A percentile compares a stretch with the other conserved stretches of the same genome.
phyloP scores from a whole-genome alignment of 371 early-diverging fungal species.

The Phascolomyces articulosus region DNA sequence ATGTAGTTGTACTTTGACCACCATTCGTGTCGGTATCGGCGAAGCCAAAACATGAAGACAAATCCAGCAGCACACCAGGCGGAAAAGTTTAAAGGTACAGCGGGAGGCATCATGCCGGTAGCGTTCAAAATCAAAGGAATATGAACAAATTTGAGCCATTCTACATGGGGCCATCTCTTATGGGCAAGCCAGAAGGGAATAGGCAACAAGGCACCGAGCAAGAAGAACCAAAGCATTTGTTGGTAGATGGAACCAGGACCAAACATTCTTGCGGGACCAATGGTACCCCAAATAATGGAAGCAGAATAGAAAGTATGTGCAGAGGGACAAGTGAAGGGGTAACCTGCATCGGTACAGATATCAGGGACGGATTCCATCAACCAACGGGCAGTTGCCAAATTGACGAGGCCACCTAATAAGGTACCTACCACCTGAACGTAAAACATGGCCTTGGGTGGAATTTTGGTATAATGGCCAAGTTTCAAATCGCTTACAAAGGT shows the following conservation, averaged over 20 bases:
- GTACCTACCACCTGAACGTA: slow-evolving; percentile 63
- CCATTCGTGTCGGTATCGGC: slow-evolving; percentile 61
- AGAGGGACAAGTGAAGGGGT: slow-evolving; percentile 58
- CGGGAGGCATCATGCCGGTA: slow-evolving; percentile 74
- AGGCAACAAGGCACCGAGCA: slow-evolving; percentile 67
- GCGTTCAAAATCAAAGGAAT: slow-evolving; percentile 67
- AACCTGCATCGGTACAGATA: slow-evolving; percentile 55
- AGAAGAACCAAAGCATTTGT: slow-evolving; percentile 59
- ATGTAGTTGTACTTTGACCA: slow-evolving; percentile 76
- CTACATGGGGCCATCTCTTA: slow-evolving; percentile 49
- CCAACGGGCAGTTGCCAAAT: slow-evolving; percentile 68
- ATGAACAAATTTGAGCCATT: slow-evolving; percentile 62
- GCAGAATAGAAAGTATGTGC: slow-evolving; percentile 52
- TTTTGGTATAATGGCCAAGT: slow-evolving; percentile 69
- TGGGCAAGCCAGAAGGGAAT: slow-evolving; percentile 59
- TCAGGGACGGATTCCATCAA: slow-evolving; percentile 58
- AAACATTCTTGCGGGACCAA: slow-evolving; percentile 75
- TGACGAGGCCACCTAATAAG: slow-evolving; percentile 60
- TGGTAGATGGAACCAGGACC: slow-evolving; percentile 62
- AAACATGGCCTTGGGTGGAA: slow-evolving; percentile 76
- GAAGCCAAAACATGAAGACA: slow-evolving; percentile 65
- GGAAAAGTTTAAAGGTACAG: slow-evolving; percentile 55
- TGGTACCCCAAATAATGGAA: slow-evolving; percentile 75
- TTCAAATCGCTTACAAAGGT: slow-evolving; percentile 67
- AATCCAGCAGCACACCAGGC: slow-evolving; percentile 70